Conservation (phyloP, 345 rosid species). For the Fremontodendron californicum region DNA sequence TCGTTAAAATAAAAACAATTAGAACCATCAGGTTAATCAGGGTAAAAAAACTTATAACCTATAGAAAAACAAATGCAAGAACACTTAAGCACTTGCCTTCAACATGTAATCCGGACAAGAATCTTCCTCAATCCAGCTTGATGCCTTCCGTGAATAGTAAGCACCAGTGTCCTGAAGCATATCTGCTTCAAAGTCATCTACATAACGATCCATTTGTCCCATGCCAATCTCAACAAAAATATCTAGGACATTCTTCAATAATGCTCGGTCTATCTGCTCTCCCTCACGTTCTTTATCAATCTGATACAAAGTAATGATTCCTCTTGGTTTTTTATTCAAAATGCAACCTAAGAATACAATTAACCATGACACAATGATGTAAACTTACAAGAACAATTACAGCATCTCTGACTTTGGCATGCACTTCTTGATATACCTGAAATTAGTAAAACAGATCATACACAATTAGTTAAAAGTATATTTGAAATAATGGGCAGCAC, state of each 20-base stretch:
- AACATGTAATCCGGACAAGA: slow-evolving; percentile 83
- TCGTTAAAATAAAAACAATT: neutral
- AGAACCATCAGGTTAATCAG: neutral
- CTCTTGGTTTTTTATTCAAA: neutral
- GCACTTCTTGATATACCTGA: slow-evolving; percentile 47
- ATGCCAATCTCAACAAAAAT: slow-evolving; percentile 89
- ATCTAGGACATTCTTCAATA: slow-evolving; percentile 71
- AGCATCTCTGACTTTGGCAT: slow-evolving; percentile 60
- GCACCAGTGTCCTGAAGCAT: slow-evolving; percentile 68
- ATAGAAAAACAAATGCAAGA: neutral
- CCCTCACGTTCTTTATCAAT: slow-evolving; percentile 89
- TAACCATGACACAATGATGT: neutral
- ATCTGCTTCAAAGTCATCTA: slow-evolving; percentile 68
- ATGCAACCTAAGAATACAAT: neutral
- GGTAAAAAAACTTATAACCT: slow-evolving; percentile 1
- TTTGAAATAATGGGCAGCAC: neutral
- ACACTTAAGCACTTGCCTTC: slow-evolving; percentile 39
- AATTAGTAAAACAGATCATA: neutral
- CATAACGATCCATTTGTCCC: slow-evolving; percentile 61
- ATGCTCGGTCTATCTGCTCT: slow-evolving; percentile 75
- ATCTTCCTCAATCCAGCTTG: slow-evolving; percentile 74
- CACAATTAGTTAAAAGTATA: neutral
- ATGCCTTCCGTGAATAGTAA: slow-evolving; percentile 85
- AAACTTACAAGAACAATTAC: slow-evolving; percentile 61
- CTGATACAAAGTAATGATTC: slow-evolving; percentile 32